Percentiles rank a stretch among this genome's conserved stretches.
These are phyloP conservation scores for Gossypium mustelinum DNA, from an alignment of 345 rosid species.

Conservation along the genomic window DNA sequence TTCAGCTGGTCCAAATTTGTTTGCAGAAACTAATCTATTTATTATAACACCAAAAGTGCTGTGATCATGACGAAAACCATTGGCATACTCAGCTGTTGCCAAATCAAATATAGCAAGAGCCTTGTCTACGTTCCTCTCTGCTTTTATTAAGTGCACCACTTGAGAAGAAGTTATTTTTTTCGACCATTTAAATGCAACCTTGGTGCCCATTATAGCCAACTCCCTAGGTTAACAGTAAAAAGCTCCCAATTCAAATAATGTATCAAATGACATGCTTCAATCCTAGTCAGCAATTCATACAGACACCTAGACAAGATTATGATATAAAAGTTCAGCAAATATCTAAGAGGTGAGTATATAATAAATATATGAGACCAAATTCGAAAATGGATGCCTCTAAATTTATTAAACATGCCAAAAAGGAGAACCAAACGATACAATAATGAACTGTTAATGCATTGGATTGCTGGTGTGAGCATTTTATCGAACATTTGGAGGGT, in stretches of 20 bases:
- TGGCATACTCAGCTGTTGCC: conserved; percentile 64
- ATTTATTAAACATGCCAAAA: not conserved
- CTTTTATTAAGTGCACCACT: conserved; percentile 56
- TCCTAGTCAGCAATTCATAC: not conserved
- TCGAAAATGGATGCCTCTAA: not conserved
- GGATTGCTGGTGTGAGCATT: conserved; percentile 14
- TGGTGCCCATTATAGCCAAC: conserved; percentile 31
- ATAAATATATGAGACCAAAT: not conserved
- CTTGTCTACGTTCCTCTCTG: conserved; percentile 57
- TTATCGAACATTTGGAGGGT: conserved; percentile 35
- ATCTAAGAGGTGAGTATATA: not conserved
- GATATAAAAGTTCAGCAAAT: not conserved
- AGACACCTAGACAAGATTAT: not conserved
- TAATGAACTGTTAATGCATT: not conserved
- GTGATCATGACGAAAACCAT: conserved; percentile 60
- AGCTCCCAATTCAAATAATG: not conserved
- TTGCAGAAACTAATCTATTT: conserved; percentile 59
- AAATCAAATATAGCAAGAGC: conserved; percentile 58
- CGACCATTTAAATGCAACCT: conserved; percentile 52
- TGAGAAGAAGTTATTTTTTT: conserved; percentile 50
- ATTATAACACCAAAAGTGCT: conserved; percentile 56
- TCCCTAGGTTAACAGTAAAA: conserved; percentile 11
- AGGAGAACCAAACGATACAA: not conserved
- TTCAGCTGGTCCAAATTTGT: conserved; percentile 63
- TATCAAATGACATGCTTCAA: not conserved